Evolutionary conservation across 2,329 filamentous ascomycete species (phyloP), one percentile per base, ranked within the genome.

Genomic region (Metarhizium rileyi): DNA sequence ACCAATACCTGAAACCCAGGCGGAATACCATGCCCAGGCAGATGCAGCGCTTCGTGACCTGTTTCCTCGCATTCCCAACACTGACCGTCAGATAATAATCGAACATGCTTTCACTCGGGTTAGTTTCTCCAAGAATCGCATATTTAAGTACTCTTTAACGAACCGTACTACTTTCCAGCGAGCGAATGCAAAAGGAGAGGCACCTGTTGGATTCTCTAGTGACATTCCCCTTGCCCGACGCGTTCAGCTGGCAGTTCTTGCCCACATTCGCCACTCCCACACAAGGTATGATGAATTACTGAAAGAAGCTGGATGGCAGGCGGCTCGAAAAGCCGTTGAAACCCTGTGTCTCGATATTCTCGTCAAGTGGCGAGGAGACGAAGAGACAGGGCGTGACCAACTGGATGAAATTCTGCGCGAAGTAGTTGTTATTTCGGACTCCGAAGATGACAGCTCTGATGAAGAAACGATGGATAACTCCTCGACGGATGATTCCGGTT

Each of bases 341-440:
- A 65, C 72, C 28, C 67, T 80, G 14, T 84, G 81, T 54, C 68
- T 84, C 43, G 81, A 84, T 56, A 70, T 80, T 48, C 76, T 85
- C 63, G 76, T 84, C 70, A 84, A 84, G 76, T 85, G 81, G 81
- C 80, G 81, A 68, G 81, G 81, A 49, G 81, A 85, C 57, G 81
- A 85, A 62, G 81, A 85, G 61, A 84, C 76, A 18, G 81, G 81
- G 25, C 77, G 81, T 45, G 81, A 85, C 57, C 78, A 84, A 61
- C 71, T 84, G 16, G 81, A 84, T 51, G 80, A 84, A 60, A 83
- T 84, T 50, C 68, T 84, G 30, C 73, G 78, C 46, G 81, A 85
- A 63, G 78, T 84, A 10, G 78, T 84, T 48, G 76, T 84, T 57
- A 82, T 85, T 42, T 80, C 78, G n/a, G 78, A 81, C 56, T 73